Percentiles rank a stretch among this genome's conserved stretches.
phyloP scores from a whole-genome alignment of 1,284 basidiomycete species.

The Cryptococcus jaspeensis region DNA sequence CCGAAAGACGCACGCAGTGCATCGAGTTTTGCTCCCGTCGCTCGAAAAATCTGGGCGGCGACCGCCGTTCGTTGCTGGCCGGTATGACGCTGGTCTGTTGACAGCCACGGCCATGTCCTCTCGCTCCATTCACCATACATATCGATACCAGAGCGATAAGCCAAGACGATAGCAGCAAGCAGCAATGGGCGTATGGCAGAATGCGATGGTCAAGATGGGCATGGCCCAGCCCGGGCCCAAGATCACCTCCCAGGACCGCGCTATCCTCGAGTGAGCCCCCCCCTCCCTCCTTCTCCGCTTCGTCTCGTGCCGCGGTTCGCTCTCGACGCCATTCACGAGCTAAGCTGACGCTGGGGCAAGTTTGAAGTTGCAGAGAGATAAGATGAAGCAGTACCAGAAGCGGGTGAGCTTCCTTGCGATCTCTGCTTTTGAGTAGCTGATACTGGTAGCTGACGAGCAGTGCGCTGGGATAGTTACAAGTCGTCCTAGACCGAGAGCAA shows the following conservation, averaged over 20 bases:
- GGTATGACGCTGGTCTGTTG: no score
- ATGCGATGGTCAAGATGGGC: slow-evolving; percentile 45
- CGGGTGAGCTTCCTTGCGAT: slow-evolving; percentile 59
- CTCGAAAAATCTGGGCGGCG: no score
- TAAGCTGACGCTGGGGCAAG: slow-evolving; percentile 51
- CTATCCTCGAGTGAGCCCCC: slow-evolving; percentile 79
- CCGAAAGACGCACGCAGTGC: not conserved
- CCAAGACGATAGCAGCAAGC: not conserved
- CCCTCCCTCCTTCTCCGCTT: not conserved
- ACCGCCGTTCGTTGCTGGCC: no score
- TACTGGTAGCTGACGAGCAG: slow-evolving; percentile 1
- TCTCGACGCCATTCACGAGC: no score
- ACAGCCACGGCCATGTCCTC: no score
- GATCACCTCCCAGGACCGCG: slow-evolving; percentile 89
- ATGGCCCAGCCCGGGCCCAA: slow-evolving; percentile 74
- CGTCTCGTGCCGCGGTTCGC: no score
- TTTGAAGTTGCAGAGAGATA: slow-evolving; percentile 93
- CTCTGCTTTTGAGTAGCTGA: not conserved
- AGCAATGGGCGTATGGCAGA: slow-evolving; percentile 42
- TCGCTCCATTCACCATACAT: no score
- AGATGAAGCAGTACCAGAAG: slow-evolving; percentile 91
- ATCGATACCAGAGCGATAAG: not conserved
- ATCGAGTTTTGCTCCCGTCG: no score
- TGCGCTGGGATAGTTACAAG: slow-evolving; percentile 67
- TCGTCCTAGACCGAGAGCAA: slow-evolving; percentile 79